Conservation (phyloP, 768 basidiomycete genomes). For the Ephemerocybe angulata region DNA sequence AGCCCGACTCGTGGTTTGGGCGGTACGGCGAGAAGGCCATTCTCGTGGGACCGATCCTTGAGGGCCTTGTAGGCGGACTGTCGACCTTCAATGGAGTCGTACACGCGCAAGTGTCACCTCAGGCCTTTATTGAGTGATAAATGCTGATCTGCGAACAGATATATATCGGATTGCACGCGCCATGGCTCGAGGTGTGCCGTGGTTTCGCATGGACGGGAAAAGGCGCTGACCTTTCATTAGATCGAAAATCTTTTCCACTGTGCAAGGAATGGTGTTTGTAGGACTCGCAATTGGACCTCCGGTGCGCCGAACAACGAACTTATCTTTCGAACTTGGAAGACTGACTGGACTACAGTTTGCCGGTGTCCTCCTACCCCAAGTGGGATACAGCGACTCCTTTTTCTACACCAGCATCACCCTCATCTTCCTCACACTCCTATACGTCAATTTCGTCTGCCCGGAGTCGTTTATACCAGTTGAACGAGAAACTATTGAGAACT, state of each 20-base stretch:
- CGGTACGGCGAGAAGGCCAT: constrained; percentile 67
- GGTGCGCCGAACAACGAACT: constrained; percentile 35
- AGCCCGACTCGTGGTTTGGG: constrained; percentile 42
- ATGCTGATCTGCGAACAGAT: constrained; percentile 14
- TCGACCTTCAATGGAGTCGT: constrained; percentile 62
- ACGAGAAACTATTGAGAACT: constrained; percentile 11
- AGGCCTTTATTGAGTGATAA: constrained; percentile 23
- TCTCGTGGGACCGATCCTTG: constrained; percentile 71
- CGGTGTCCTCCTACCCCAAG: constrained; percentile 53
- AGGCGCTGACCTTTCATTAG: constrained; percentile 17
- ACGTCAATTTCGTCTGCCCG: constrained; percentile 46
- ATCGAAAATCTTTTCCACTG: constrained; percentile 54
- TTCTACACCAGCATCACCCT: constrained; percentile 44
- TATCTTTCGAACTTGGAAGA: not conserved
- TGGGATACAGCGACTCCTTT: constrained; percentile 46
- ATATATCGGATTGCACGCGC: constrained; percentile 49
- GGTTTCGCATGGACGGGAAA: not conserved
- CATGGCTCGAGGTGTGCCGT: constrained; percentile 45
- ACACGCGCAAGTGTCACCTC: constrained; percentile 57
- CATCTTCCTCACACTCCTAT: constrained; percentile 33
- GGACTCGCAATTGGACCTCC: constrained; percentile 80
- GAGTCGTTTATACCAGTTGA: constrained; percentile 40
- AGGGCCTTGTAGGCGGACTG: constrained; percentile 76
- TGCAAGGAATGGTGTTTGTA: constrained; percentile 72
- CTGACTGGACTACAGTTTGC: constrained; percentile 28